These are phyloP conservation scores for Sicyos baderoa DNA, from an alignment of 306 rosid genomes.

Conservation along the genomic window DNA sequence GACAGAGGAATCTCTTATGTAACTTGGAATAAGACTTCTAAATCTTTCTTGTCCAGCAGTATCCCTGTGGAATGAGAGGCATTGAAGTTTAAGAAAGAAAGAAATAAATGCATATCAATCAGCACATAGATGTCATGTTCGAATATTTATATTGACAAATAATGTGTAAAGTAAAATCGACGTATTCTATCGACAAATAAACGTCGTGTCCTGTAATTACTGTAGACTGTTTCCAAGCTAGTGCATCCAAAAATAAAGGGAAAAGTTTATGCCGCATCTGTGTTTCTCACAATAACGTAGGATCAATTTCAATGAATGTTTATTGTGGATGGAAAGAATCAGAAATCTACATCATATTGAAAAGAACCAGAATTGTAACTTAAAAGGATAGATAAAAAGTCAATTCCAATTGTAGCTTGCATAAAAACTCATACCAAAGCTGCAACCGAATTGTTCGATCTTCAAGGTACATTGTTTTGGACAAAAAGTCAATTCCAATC, in stretches of 20 bases:
- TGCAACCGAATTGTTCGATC: slow-evolving; percentile 98
- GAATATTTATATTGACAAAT: not conserved
- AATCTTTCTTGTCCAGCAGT: slow-evolving; percentile 99
- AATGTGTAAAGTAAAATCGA: not conserved
- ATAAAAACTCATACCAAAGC: slow-evolving; percentile 56
- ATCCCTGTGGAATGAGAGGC: slow-evolving; percentile 56
- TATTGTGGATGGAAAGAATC: not conserved
- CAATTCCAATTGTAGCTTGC: too few species aligned
- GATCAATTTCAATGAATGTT: not conserved
- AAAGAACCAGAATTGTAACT: not conserved
- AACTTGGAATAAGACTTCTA: slow-evolving; percentile 97
- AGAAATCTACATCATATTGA: not conserved
- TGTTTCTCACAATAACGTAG: not conserved
- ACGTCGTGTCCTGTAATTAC: not conserved
- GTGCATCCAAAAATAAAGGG: not conserved
- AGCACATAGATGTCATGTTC: not conserved
- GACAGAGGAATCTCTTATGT: slow-evolving; percentile 96
- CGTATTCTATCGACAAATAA: not conserved
- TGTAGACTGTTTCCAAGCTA: not conserved
- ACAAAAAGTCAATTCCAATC: slow-evolving; percentile 93
- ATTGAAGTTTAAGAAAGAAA: slow-evolving; percentile 17
- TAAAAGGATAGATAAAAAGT: not conserved
- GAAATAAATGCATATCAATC: not conserved
- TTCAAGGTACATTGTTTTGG: slow-evolving; percentile 97
- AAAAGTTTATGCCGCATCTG: not conserved